These are phyloP conservation scores for Metarhizium rileyi DNA, from an alignment of 2,329 filamentous ascomycete species.

Conservation along the genomic window DNA sequence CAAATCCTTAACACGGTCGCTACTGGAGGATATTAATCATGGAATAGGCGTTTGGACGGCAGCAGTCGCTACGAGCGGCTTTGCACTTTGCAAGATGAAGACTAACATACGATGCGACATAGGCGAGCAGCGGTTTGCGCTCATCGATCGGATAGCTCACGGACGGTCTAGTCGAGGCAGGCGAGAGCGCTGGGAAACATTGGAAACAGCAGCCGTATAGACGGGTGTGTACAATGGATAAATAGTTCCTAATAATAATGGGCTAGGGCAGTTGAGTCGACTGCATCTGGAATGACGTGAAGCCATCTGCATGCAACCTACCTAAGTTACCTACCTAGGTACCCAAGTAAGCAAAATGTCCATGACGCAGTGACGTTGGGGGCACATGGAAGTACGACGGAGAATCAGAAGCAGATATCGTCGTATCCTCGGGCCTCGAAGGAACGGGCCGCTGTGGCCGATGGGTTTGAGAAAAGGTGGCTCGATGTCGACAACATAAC, in stretches of 20 bases:
- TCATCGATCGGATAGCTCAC: neutral
- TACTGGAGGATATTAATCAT: neutral
- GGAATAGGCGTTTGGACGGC: constrained; percentile 6
- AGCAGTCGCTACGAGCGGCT: neutral
- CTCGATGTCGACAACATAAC: no score
- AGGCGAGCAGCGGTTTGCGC: neutral
- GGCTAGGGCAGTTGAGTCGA: neutral
- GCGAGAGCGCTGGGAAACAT: neutral
- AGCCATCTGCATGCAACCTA: neutral
- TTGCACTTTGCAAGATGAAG: constrained; percentile 1
- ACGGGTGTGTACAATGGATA: constrained; percentile 6
- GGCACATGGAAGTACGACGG: no score
- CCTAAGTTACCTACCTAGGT: neutral
- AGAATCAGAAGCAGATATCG: neutral
- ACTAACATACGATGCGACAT: neutral
- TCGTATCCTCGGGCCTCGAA: neutral
- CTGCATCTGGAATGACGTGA: neutral
- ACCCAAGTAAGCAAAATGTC: no score
- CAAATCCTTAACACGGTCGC: neutral
- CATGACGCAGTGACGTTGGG: no score
- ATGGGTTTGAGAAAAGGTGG: neutral
- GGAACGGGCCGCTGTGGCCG: neutral
- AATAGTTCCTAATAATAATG: constrained; percentile 13
- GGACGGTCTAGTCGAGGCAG: neutral
- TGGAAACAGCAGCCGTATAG: constrained; percentile 5